These are phyloP conservation scores for Tolypocladium ophioglossoides DNA, from an alignment of 2,329 filamentous ascomycete genomes.

Conservation along the genomic window DNA sequence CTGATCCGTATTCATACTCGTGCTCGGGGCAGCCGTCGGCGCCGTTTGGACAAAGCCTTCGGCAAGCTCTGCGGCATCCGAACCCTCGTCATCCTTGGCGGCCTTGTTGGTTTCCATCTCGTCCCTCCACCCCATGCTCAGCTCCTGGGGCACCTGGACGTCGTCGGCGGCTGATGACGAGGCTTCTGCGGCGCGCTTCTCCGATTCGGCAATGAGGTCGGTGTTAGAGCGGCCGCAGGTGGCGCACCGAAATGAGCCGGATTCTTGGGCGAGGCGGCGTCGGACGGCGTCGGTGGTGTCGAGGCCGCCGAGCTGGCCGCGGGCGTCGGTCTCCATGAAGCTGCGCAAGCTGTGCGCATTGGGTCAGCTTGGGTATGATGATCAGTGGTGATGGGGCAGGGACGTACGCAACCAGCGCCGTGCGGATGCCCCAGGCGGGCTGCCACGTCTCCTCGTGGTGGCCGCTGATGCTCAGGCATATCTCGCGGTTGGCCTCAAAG, in stretches of 20 bases:
- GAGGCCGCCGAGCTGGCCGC: slow-evolving; percentile 82
- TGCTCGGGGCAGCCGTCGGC: slow-evolving; percentile 7
- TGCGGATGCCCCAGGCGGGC: slow-evolving; percentile 92
- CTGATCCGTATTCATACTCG: not conserved
- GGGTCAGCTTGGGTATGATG: not conserved
- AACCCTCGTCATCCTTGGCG: slow-evolving; percentile 17
- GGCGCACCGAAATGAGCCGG: slow-evolving; percentile 54
- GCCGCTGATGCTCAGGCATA: slow-evolving; percentile 85
- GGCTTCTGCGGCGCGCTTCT: slow-evolving; percentile 39
- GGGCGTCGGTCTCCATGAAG: slow-evolving; percentile 88
- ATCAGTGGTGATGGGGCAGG: not conserved
- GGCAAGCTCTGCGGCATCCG: slow-evolving; percentile 37
- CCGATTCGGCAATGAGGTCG: slow-evolving; percentile 63
- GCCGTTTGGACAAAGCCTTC: slow-evolving; percentile 49
- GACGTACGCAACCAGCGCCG: slow-evolving; percentile 58
- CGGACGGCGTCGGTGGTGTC: slow-evolving; percentile 63
- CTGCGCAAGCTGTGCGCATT: slow-evolving; percentile 47
- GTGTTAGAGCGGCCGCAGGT: slow-evolving; percentile 61
- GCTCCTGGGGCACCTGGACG: slow-evolving; percentile 40
- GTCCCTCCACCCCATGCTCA: slow-evolving; percentile 62
- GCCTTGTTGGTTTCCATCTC: slow-evolving; percentile 41
- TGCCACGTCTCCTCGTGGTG: slow-evolving; percentile 99
- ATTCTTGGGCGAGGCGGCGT: slow-evolving; percentile 57
- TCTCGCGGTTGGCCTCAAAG: slow-evolving; percentile 94
- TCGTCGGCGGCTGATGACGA: slow-evolving; percentile 24